Conservation (phyloP, 2,329 filamentous ascomycete species). For the Fusarium guadeloupense region DNA sequence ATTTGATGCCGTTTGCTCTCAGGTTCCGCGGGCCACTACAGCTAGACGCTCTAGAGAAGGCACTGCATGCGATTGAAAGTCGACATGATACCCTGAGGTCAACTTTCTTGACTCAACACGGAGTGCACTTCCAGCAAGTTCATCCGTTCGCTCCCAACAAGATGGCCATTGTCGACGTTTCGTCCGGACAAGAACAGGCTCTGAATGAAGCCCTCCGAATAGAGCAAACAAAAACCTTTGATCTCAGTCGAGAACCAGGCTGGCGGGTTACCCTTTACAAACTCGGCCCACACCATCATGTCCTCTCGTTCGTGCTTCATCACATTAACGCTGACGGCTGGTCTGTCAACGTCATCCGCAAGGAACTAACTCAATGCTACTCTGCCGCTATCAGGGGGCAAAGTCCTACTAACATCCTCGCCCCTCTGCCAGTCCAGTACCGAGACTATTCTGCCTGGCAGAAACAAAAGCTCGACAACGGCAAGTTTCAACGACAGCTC, state of each 20-base stretch:
- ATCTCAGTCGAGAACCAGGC: constrained; percentile 13
- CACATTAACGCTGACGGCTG: constrained; percentile 41
- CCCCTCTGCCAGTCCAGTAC: constrained; percentile 40
- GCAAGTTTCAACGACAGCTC: constrained; percentile 19
- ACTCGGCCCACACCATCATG: neutral
- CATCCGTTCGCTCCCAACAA: no score
- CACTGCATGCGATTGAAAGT: neutral
- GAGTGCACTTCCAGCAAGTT: no score
- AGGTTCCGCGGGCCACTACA: neutral
- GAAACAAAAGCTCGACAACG: constrained; percentile 44
- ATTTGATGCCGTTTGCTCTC: neutral
- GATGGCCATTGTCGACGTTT: no score
- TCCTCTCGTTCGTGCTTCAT: constrained; percentile 35
- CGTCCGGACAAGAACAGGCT: no score
- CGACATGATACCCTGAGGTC: neutral
- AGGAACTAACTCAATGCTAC: constrained; percentile 28
- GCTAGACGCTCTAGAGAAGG: neutral
- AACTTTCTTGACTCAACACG: neutral
- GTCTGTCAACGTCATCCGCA: constrained; percentile 19
- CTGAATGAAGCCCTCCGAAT: neutral
- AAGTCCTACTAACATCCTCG: constrained; percentile 22
- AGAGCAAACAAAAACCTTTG: constrained; percentile 15
- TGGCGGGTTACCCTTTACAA: constrained; percentile 26
- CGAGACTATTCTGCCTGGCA: constrained; percentile 33
- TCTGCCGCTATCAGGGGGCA: constrained; percentile 8